Conservation (phyloP, 345 rosid species). For the Salix arbutifolia region DNA sequence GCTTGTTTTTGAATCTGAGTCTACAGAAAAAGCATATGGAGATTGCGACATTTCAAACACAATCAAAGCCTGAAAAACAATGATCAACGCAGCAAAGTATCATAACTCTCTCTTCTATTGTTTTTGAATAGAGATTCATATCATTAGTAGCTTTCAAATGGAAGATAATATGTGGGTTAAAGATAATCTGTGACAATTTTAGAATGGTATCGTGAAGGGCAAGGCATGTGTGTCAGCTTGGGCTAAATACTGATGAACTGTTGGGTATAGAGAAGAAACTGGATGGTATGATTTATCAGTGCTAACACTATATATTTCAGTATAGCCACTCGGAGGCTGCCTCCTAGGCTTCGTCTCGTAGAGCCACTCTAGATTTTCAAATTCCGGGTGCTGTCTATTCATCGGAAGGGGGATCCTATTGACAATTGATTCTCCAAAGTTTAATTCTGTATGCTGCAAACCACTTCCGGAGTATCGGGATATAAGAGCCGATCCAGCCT, state of each 20-base stretch:
- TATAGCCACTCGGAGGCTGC: background rate
- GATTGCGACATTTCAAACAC: background rate
- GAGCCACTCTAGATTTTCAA: slow-evolving; percentile 23
- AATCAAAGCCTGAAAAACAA: background rate
- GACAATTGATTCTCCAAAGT: background rate
- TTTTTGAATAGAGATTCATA: too few relatives aligned
- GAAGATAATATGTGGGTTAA: too few relatives aligned
- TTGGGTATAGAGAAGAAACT: background rate
- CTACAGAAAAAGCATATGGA: background rate
- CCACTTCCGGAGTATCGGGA: background rate
- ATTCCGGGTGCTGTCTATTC: background rate
- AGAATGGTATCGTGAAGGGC: slow-evolving; percentile 18
- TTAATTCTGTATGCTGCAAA: background rate
- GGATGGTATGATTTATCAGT: background rate
- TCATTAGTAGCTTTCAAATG: too few relatives aligned
- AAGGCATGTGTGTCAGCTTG: slow-evolving; percentile 6
- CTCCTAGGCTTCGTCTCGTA: background rate
- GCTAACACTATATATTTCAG: background rate
- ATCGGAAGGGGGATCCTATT: slow-evolving; percentile 1
- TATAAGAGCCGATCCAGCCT: background rate
- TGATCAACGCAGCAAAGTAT: background rate
- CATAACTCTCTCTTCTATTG: too few relatives aligned
- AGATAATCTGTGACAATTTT: background rate
- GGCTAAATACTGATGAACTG: slow-evolving; percentile 8
- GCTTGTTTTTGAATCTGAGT: background rate